A percentile compares a stretch with the other conserved stretches of the same genome.
Conservation (phyloP, 2,329 filamentous ascomycete genomes). For the Beauveria caledonica region DNA sequence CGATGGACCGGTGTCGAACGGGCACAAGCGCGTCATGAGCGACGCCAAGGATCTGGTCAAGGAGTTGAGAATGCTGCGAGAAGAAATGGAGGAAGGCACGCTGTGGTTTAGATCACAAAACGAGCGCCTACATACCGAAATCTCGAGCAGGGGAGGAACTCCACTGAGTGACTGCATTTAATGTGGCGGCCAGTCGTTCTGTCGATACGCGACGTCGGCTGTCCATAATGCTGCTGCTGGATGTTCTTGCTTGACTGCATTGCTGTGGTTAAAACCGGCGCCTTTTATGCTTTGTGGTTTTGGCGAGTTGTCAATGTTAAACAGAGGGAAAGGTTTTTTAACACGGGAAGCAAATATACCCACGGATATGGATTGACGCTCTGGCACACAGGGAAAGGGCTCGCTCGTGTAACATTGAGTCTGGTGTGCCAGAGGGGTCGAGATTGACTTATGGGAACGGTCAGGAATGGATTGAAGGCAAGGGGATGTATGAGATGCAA, state of each 20-base stretch:
- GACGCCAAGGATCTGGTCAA: constrained; percentile 31
- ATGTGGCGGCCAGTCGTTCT: not conserved
- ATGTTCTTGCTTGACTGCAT: not conserved
- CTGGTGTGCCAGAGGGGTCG: too few relatives aligned
- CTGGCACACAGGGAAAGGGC: too few relatives aligned
- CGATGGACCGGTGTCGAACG: constrained; percentile 13
- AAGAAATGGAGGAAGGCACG: constrained; percentile 39
- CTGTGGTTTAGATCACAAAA: constrained; percentile 40
- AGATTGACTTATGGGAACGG: not conserved
- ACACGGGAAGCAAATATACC: not conserved
- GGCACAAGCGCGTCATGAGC: constrained; percentile 34
- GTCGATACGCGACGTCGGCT: not conserved
- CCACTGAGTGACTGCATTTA: constrained; percentile 27
- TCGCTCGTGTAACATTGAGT: not conserved
- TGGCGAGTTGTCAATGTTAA: not conserved
- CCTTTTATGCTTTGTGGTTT: not conserved
- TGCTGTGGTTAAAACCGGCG: not conserved
- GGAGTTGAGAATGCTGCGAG: constrained; percentile 33
- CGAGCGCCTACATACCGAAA: constrained; percentile 31
- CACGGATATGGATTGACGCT: not conserved
- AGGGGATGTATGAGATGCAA: too few relatives aligned
- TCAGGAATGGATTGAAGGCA: not conserved
- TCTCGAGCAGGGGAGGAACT: constrained; percentile 25
- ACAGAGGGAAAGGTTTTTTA: not conserved
- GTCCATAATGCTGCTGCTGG: not conserved